A percentile compares a stretch with the other conserved stretches of the same genome.
Conservation (phyloP, 2,329 filamentous ascomycete species). For the Diaporthe humulicola region DNA sequence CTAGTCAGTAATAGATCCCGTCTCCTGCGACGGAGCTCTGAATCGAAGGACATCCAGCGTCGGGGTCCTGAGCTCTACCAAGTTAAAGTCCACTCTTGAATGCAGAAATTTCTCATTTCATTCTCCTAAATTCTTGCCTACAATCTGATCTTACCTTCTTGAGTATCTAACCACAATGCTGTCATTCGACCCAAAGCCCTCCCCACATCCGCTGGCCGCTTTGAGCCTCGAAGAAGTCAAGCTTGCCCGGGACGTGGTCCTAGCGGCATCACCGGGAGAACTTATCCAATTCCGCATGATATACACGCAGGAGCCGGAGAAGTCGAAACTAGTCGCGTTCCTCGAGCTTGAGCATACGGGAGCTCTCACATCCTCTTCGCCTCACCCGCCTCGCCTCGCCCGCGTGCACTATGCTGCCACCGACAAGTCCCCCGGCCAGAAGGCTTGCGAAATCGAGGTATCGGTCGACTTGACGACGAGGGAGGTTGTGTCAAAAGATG, state of each 20-base stretch:
- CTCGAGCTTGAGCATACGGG: not conserved
- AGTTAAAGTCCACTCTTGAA: not conserved
- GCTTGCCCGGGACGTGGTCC: not conserved
- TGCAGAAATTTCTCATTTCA: not conserved
- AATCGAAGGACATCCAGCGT: not conserved
- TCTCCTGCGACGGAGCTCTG: not conserved
- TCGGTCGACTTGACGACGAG: not conserved
- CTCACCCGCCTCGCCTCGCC: not conserved
- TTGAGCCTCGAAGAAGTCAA: not conserved
- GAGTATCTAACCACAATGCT: not conserved
- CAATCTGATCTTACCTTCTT: not conserved
- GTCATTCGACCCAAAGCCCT: not conserved
- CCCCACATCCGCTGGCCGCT: not conserved
- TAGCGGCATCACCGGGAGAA: not conserved
- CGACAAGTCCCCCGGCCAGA: not conserved
- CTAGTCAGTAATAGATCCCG: not conserved
- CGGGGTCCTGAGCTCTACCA: not conserved
- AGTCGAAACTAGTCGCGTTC: not conserved
- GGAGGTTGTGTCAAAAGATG: not conserved
- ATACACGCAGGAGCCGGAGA: not conserved
- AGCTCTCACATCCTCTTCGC: not conserved
- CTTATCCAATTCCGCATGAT: not conserved
- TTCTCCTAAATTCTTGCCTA: not conserved
- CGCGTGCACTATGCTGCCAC: slow-evolving; percentile 5
- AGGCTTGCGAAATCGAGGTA: not conserved